Evolutionary conservation across 371 early-diverging fungal species (phyloP), one percentile per base, ranked within the genome.

Genomic region (Mortierella sp.): DNA sequence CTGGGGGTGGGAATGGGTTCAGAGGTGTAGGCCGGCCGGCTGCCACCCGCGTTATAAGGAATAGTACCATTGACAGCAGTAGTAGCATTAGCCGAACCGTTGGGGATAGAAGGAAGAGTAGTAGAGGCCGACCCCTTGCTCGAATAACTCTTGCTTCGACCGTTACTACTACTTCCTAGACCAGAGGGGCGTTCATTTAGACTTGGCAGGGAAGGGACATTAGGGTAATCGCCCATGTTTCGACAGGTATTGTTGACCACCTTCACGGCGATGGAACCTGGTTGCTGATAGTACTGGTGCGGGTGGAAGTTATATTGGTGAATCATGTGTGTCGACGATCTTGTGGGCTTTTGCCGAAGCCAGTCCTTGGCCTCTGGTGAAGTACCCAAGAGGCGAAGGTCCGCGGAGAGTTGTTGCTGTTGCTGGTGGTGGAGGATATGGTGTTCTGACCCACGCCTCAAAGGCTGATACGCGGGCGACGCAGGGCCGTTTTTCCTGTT

Each of bases 331-430:
- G 78, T 78, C 35, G 82, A 78, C 5, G 86, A 85, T 8, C 86
- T 79, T 5, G 77, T 85, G 35, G 86, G 86, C 46, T 85, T 85
- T 70, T 85, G 86, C 70, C 74, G 74, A 6, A 85, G 77, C 86
- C 86, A 85, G 75, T 85, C 86, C 77, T 76, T 81, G 65, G 80
- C 86, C 63, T 85, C 86, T 43, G 86, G 86, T 8, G 86, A 85
- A 24, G 86, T 81, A 8, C 86, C 86, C 29, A 83, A 38, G 16
- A 81, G 77, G 27, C 68, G 76, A 21, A 48, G 65, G 60, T 84
- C 85, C 14, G 71, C 60, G 46, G 70, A 60, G n/a, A 43, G 74
- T 71, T 76, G 79, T 10, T 79, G 79, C 38, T 82, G 82, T 72
- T 75, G 84, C 43, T 78, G 79, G 27, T 70, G 74, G 46, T 76